Evolutionary conservation across 768 basidiomycete species (phyloP).

Genomic region (Russula emetica): DNA sequence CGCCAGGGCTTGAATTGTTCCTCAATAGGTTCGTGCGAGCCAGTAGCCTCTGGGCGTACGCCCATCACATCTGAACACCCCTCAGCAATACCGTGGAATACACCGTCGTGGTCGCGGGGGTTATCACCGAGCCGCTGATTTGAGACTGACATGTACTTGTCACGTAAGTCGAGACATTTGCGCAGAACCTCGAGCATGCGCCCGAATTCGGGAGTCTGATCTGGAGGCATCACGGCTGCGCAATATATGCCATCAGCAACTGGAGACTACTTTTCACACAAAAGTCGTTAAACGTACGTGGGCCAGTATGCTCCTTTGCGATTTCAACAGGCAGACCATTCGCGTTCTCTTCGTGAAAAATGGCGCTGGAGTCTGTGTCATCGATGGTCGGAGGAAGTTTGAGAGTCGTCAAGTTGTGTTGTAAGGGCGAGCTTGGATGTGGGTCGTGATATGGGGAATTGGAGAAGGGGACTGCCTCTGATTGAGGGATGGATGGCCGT

Average conservation of each 20-base stretch:
- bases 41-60: constrained; percentile 56
- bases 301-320: constrained; percentile 15
- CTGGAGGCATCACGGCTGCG: constrained; percentile 8
- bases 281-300: constrained; percentile 3
- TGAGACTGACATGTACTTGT: constrained; percentile 90
- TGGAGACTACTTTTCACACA: constrained; percentile 25
- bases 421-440: neutral
- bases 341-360: constrained; percentile 5
- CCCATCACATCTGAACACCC: constrained; percentile 60
- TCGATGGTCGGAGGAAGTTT: constrained; percentile 12
- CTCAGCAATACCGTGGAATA: constrained; percentile 65
- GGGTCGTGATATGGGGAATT: constrained; percentile 28
- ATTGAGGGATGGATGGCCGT: constrained; percentile 50
- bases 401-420: neutral
- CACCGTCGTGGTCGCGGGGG: constrained; percentile 83
- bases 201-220: constrained; percentile 31
- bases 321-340: constrained; percentile 5
- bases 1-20: constrained; percentile 62
- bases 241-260: constrained; percentile 15
- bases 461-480: constrained; percentile 34
- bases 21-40: constrained; percentile 30
- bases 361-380: neutral
- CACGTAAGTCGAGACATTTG: constrained; percentile 83
- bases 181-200: constrained; percentile 66
- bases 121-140: constrained; percentile 93